A percentile compares a stretch with the other conserved stretches of the same genome.
Conservation (phyloP, 2,329 filamentous ascomycete species). For the Paraphoma sp. region DNA sequence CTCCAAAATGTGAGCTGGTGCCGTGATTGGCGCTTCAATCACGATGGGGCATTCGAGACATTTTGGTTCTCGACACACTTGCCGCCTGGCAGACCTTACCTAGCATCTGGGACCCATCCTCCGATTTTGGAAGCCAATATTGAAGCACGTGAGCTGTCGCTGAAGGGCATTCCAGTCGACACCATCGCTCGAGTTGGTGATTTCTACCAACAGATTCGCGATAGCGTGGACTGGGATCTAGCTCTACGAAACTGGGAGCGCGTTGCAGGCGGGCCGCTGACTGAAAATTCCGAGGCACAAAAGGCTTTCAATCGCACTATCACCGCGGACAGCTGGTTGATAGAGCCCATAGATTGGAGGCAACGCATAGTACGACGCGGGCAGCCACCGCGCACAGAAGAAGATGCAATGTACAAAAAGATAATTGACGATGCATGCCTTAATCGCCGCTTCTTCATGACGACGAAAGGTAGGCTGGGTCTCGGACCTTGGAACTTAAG, state of each 20-base stretch:
- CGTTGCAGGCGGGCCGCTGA: not conserved
- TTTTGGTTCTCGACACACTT: not conserved
- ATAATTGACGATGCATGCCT: not conserved
- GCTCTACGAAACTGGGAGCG: not conserved
- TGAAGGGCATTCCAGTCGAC: not conserved
- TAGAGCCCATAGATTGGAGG: constrained; percentile 4
- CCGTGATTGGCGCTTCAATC: constrained; percentile 6
- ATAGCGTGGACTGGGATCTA: not conserved
- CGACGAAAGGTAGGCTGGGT: constrained; percentile 3
- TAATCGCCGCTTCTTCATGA: constrained; percentile 10
- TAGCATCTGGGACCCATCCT: not conserved
- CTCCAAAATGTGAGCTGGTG: constrained; percentile 9
- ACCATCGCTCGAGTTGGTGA: not conserved
- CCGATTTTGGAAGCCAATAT: not conserved
- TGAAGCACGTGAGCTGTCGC: not conserved
- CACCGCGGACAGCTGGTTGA: constrained; percentile 3
- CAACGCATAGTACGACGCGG: not conserved
- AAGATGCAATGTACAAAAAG: not conserved
- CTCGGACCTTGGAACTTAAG: constrained; percentile 8
- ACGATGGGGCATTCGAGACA: not conserved
- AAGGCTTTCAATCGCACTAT: constrained; percentile 6
- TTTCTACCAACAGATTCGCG: not conserved
- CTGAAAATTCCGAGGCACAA: not conserved
- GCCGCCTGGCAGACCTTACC: not conserved
- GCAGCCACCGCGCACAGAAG: not conserved